Conservation (phyloP, 2,329 filamentous ascomycete species). For the Aspergillus udagawae region DNA sequence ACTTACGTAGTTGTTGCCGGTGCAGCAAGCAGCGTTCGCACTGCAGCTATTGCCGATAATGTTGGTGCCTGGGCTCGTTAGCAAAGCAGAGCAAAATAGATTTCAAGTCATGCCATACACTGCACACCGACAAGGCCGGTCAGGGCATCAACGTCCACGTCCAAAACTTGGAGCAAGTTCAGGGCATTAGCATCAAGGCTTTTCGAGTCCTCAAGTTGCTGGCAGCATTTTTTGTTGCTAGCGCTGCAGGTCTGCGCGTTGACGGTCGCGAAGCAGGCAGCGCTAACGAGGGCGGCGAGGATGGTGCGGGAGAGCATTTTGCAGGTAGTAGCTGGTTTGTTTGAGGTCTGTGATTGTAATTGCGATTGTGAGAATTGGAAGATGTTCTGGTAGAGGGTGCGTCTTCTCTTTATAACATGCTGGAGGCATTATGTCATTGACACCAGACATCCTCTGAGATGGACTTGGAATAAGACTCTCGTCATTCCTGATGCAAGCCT, state of each 20-base stretch:
- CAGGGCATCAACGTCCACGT: not conserved
- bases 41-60: not conserved
- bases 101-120: not conserved
- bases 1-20: not conserved
- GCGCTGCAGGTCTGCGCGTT: not conserved
- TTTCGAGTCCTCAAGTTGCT: not conserved
- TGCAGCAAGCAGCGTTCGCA: not conserved
- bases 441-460: not conserved
- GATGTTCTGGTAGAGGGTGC: no score
- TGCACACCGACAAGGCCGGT: not conserved
- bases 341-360: not conserved
- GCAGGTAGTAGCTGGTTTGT: not conserved
- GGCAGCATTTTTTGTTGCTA: not conserved
- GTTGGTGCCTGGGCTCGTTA: not conserved
- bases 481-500: not conserved
- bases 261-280: not conserved
- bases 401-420: no score
- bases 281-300: not conserved
- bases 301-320: not conserved
- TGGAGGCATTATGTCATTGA: not conserved
- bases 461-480: not conserved
- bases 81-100: not conserved
- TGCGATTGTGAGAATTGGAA: no score
- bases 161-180: not conserved
- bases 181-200: not conserved